A percentile compares a stretch with the other conserved stretches of the same genome.
Evolutionary conservation across 2,329 filamentous ascomycete genomes (phyloP).

Genomic region (Fusarium camptoceras): DNA sequence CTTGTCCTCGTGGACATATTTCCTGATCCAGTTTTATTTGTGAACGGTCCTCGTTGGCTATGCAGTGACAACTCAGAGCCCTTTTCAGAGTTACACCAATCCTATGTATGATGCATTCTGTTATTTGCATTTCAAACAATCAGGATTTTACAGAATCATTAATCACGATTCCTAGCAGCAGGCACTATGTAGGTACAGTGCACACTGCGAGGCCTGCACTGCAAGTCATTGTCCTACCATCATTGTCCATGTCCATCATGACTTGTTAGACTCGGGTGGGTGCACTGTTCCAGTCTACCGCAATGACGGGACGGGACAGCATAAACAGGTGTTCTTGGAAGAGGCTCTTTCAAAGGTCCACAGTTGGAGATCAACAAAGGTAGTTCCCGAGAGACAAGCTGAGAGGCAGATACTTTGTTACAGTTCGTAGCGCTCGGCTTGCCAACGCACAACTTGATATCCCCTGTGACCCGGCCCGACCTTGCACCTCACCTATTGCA

Average conservation of each 20-base stretch:
- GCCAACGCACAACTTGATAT: constrained; percentile 37
- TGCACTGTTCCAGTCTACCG: constrained; percentile 33
- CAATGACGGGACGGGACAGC: constrained; percentile 21
- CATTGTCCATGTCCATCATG: constrained; percentile 22
- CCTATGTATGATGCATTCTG: constrained; percentile 2
- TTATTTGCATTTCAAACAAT: not conserved
- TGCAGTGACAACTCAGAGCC: constrained; percentile 48
- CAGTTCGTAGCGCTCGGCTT: constrained; percentile 25
- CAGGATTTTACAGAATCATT: constrained; percentile 1
- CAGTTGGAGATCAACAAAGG: constrained; percentile 4
- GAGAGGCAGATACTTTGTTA: not conserved
- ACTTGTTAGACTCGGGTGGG: constrained; percentile 23
- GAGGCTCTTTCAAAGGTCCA: constrained; percentile 18
- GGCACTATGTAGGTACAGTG: constrained; percentile 3
- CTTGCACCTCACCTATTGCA: constrained; percentile 2
- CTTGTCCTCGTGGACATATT: constrained; percentile 36
- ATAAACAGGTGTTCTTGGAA: constrained; percentile 8
- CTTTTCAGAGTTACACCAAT: constrained; percentile 31
- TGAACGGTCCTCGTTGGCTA: constrained; percentile 28
- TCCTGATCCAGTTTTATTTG: constrained; percentile 30
- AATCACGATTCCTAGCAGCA: not conserved
- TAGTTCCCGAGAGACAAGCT: not conserved
- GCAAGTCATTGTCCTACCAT: constrained; percentile 37
- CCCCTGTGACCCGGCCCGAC: constrained; percentile 35
- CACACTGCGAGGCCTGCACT: constrained; percentile 19